These are phyloP conservation scores for Tricholoma saponaceum DNA, from an alignment of 768 basidiomycete species.

Conservation along the genomic window DNA sequence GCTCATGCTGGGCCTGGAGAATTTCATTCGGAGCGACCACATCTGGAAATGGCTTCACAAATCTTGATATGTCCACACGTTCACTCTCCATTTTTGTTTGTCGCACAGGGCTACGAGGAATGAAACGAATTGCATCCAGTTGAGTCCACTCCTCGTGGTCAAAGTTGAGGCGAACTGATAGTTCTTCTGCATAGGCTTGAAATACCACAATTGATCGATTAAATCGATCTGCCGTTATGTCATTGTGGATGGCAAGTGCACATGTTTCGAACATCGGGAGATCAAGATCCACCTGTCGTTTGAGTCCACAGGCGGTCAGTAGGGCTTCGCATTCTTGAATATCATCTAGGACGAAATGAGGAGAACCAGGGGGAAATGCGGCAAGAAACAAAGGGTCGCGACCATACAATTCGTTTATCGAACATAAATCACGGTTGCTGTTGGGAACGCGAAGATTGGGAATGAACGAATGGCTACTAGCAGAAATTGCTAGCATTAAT, in stretches of 20 bases:
- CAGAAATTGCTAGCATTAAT: conserved; percentile 3
- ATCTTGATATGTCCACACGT: conserved; percentile 15
- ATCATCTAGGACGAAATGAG: conserved; percentile 25
- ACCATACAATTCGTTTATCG: conserved; percentile 28
- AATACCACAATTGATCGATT: conserved; percentile 29
- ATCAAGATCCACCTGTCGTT: conserved; percentile 23
- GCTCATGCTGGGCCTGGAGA: conserved; percentile 31
- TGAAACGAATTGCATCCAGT: conserved; percentile 33
- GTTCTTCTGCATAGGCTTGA: conserved; percentile 26
- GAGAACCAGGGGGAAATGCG: conserved; percentile 27
- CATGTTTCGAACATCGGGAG: conserved; percentile 33
- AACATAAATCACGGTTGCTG: conserved; percentile 17
- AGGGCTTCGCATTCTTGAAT: conserved; percentile 25
- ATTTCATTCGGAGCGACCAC: conserved; percentile 36
- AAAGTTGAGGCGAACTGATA: conserved; percentile 26
- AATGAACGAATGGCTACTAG: neutral
- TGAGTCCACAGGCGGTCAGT: conserved; percentile 28
- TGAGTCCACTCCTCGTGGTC: conserved; percentile 23
- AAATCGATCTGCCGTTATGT: conserved; percentile 8
- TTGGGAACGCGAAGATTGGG: conserved; percentile 28
- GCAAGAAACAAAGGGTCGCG: conserved; percentile 31
- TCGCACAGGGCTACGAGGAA: conserved; percentile 26
- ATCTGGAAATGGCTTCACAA: conserved; percentile 23
- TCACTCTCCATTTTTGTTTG: neutral
- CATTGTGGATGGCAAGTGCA: conserved; percentile 26